Percentiles rank a stretch among this genome's conserved stretches.
Evolutionary conservation across 2,329 filamentous ascomycete genomes (phyloP).

Genomic region (Nemania abortiva): DNA sequence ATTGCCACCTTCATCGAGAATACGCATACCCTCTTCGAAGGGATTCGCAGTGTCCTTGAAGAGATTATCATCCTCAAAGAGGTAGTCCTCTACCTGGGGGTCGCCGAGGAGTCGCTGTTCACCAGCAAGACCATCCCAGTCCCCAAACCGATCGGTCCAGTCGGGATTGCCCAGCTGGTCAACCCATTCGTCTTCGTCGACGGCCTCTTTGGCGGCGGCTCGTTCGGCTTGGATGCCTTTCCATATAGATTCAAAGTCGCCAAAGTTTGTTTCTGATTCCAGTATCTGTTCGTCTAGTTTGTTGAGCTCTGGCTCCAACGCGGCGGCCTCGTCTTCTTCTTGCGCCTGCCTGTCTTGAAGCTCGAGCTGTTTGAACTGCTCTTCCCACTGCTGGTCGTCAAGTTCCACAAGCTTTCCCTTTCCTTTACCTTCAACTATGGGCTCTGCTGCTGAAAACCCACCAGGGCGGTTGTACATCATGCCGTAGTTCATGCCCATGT

Average conservation of each 20-base stretch:
- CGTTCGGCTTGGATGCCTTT: slow-evolving; percentile 83
- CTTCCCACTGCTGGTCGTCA: slow-evolving; percentile 94
- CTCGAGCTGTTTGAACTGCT: slow-evolving; percentile 87
- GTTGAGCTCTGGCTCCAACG: slow-evolving; percentile 88
- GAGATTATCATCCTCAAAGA: slow-evolving; percentile 94
- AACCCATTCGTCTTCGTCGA: slow-evolving; percentile 71
- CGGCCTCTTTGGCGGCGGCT: slow-evolving; percentile 74
- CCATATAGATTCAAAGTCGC: slow-evolving; percentile 93
- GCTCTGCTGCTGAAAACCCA: slow-evolving; percentile 22
- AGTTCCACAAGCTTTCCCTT: slow-evolving; percentile 96
- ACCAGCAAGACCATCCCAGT: slow-evolving; percentile 68
- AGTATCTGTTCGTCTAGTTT: slow-evolving; percentile 77
- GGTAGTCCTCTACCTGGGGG: slow-evolving; percentile 86
- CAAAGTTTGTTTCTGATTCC: slow-evolving; percentile 79
- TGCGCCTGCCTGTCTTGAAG: slow-evolving; percentile 60
- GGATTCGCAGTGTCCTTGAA: slow-evolving; percentile 85
- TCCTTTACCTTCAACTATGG: slow-evolving; percentile 65
- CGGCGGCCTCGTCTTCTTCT: slow-evolving; percentile 71
- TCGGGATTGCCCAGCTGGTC: slow-evolving; percentile 81
- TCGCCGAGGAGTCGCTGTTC: slow-evolving; percentile 66
- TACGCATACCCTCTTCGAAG: slow-evolving; percentile 92
- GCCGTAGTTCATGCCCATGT: slow-evolving; percentile 64
- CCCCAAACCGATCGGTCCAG: slow-evolving; percentile 75
- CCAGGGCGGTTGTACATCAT: slow-evolving; percentile 61
- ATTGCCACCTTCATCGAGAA: slow-evolving; percentile 94